Evolutionary conservation across 2,329 filamentous ascomycete species (phyloP).

Genomic region (Teratosphaeria zuluensis): DNA sequence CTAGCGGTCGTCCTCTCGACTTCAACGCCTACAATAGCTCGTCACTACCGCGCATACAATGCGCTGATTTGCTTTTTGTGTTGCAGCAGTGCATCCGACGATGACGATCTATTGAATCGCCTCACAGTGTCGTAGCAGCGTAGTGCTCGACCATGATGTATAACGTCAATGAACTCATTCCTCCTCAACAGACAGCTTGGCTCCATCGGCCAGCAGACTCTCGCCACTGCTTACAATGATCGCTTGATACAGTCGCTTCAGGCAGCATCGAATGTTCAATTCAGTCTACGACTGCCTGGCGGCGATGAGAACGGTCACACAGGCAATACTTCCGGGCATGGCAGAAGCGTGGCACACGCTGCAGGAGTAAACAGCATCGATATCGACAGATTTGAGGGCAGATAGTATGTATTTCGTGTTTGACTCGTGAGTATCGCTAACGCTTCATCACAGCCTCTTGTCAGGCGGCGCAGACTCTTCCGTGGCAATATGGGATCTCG

Average conservation of each 20-base stretch:
- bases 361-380: conserved; percentile 59
- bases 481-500: conserved; percentile 79
- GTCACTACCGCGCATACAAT: neutral
- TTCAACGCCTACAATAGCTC: neutral
- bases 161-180: conserved; percentile 55
- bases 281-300: conserved; percentile 49
- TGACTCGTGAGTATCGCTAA: neutral
- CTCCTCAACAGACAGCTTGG: conserved; percentile 69
- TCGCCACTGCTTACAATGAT: conserved; percentile 57
- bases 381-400: conserved; percentile 72
- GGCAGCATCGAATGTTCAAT: conserved; percentile 56
- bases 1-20: neutral
- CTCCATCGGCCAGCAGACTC: conserved; percentile 51
- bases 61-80: neutral
- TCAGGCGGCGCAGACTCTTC: conserved; percentile 81
- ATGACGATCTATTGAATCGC: too few species aligned
- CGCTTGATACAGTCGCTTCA: conserved; percentile 61
- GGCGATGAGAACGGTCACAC: conserved; percentile 9
- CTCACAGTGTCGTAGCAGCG: neutral
- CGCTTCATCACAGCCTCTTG: conserved; percentile 49
- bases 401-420: conserved; percentile 45
- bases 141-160: neutral
- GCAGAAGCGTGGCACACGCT: conserved; percentile 7
- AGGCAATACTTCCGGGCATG: neutral
- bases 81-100: too few species aligned